Base-by-base conservation (phyloP, 495 filamentous ascomycete genomes). In the Neurospora sp. region DNA sequence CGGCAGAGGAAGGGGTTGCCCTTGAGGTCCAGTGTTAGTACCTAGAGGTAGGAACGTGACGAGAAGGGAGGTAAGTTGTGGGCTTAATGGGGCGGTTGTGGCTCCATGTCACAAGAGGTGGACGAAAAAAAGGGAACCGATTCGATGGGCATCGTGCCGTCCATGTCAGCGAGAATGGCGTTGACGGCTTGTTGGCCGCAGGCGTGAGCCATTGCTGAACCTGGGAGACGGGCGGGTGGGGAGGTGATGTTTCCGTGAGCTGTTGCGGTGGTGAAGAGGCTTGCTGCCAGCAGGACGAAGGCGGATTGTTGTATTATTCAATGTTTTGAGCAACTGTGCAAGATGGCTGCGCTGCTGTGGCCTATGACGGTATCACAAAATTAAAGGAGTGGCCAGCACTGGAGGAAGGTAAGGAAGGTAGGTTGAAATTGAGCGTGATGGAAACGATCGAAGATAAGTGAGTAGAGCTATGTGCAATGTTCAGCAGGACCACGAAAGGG, bases 171-270 rank as follows among this genome's bases (percentile, higher is more conserved):
- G 42, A 81, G 76, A 74, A 91, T 85, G 79, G 85, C 86, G 78
- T 84, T 81, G 74, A 86, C 83, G 73, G 90, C 87, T 69, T 88
- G 83, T 71, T 84, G 80, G 20, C 91, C 89, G 76, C 91, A 93
- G 46, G 87, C 86, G 3, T 84, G 76, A 39, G 82, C 73, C 80
- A 90, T 89, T 42, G 89, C 88, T 35, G 85, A 70, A 18, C 89
- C 89, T n/a, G 89, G 88, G 73, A 85, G 82, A 73, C 90, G 89
- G 70, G 86, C 81, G 0, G 83, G 78, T 0, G 91, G 91, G 48
- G 78, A 83, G 73, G 84, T 84, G 78, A 92, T 86, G 79, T 87
- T 87, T 71, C 90, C 90, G 81, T 92, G 90, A 72, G 82, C 86
- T 22, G 86, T 83, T 76, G 85, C 89, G 72, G 86, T 80, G 74